Percentiles rank a stretch among this genome's conserved stretches.
phyloP scores from a whole-genome alignment of 164 flowering plant genomes.

The Nelumbo lutea region DNA sequence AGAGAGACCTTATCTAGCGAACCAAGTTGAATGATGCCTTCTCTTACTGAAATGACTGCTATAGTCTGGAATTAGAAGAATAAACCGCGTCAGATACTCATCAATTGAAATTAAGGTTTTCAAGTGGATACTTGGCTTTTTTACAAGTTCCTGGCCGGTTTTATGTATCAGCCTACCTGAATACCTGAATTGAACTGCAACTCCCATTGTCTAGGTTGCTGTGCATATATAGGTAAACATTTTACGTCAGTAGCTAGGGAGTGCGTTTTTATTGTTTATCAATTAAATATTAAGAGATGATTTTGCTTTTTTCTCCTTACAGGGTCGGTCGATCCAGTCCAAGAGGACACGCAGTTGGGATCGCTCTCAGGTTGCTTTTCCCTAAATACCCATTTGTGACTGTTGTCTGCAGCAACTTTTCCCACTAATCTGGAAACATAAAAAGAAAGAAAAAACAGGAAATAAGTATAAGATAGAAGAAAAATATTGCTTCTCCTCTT shows the following conservation, averaged over 20 bases:
- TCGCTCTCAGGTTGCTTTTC: conserved; percentile 40
- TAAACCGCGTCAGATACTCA: neutral
- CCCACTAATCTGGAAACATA: conserved; percentile 54
- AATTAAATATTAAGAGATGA: neutral
- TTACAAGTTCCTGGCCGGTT: neutral
- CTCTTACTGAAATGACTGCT: conserved; percentile 68
- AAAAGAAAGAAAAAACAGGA: neutral
- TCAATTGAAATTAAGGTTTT: neutral
- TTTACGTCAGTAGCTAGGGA: neutral
- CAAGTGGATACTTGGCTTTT: neutral
- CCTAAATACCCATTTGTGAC: conserved; percentile 75
- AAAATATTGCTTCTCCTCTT: too few species aligned
- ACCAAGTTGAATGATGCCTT: conserved; percentile 79
- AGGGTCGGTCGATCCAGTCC: conserved; percentile 64
- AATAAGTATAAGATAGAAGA: neutral
- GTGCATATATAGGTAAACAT: conserved; percentile 11
- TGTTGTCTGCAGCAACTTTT: conserved; percentile 72
- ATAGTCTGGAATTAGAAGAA: conserved; percentile 44
- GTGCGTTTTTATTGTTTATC: too few species aligned
- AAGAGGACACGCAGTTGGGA: conserved; percentile 41
- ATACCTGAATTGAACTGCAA: conserved; percentile 73
- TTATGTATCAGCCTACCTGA: conserved; percentile 37
- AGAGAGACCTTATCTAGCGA: conserved; percentile 58
- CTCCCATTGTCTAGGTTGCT: conserved; percentile 88
- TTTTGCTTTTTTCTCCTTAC: conserved; percentile 35